A percentile compares a stretch with the other conserved stretches of the same genome.
phyloP scores from a whole-genome alignment of 768 basidiomycete genomes.

The Lepiota venenata region DNA sequence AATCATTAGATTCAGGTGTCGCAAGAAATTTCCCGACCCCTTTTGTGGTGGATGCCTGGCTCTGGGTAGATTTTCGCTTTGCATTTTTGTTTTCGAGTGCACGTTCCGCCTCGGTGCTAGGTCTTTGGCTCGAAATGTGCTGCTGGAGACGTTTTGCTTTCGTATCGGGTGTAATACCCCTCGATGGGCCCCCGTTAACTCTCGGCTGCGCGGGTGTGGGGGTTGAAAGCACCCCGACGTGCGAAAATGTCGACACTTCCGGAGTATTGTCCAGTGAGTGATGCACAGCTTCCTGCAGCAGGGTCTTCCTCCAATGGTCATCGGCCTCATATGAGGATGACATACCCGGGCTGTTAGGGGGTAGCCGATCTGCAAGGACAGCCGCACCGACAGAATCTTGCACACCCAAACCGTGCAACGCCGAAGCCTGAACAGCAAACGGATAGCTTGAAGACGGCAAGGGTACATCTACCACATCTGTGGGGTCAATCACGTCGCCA shows the following conservation, averaged over 20 bases:
- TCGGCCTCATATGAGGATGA: conserved; percentile 51
- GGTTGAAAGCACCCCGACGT: conserved; percentile 33
- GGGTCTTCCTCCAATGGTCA: conserved; percentile 71
- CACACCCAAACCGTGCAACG: conserved; percentile 67
- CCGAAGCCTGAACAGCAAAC: conserved; percentile 74
- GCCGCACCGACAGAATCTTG: conserved; percentile 75
- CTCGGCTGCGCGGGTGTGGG: conserved; percentile 33
- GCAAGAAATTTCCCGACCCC: conserved; percentile 23
- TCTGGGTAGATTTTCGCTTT: conserved; percentile 25
- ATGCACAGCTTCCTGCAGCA: conserved; percentile 76
- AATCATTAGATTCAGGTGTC: conserved; percentile 21
- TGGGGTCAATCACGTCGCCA: conserved; percentile 74
- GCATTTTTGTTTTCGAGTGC: conserved; percentile 20
- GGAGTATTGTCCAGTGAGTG: conserved; percentile 64
- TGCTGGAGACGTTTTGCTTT: conserved; percentile 21
- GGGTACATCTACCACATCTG: conserved; percentile 79
- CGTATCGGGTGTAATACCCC: conserved; percentile 18
- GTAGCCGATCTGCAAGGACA: conserved; percentile 69
- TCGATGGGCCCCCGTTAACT: conserved; percentile 11
- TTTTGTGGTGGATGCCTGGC: conserved; percentile 23
- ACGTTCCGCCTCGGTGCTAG: conserved; percentile 31
- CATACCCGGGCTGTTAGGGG: conserved; percentile 57
- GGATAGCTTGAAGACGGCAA: conserved; percentile 65
- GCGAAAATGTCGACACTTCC: conserved; percentile 44
- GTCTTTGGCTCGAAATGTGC: conserved; percentile 40